These are phyloP conservation scores for Ormosia semicastrata DNA, from an alignment of 306 rosid genomes.

Conservation along the genomic window DNA sequence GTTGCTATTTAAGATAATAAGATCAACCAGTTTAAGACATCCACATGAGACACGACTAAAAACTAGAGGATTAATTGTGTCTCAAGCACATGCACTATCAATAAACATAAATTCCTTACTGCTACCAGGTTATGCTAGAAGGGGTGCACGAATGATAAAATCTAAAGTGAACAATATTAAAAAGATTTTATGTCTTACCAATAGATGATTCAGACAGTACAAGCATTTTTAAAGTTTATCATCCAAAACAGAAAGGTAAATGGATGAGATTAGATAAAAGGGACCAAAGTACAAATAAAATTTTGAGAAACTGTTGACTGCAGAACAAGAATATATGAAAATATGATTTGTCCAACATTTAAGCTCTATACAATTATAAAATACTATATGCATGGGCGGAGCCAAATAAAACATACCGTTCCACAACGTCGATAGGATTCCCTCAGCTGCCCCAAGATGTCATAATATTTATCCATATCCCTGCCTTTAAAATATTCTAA, in stretches of 20 bases:
- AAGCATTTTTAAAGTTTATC: conserved; percentile 3
- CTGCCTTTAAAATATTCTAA: conserved; percentile 58
- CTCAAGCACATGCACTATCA: background rate
- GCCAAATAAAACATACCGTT: conserved; percentile 45
- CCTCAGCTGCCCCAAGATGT: conserved; percentile 56
- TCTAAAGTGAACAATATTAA: background rate
- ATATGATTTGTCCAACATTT: conserved; percentile 11
- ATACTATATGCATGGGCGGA: conserved; percentile 9
- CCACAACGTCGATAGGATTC: conserved; percentile 73
- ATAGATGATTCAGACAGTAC: background rate
- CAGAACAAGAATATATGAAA: conserved; percentile 5
- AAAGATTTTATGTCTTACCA: background rate
- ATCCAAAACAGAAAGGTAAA: conserved; percentile 18
- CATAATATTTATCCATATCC: conserved; percentile 58
- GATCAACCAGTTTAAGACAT: background rate
- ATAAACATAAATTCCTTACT: conserved; percentile 1
- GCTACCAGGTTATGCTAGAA: background rate
- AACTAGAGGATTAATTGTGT: background rate
- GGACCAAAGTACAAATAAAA: background rate
- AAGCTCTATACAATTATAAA: conserved; percentile 1
- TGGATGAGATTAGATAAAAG: background rate
- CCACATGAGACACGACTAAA: background rate
- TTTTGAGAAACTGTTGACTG: conserved; percentile 15
- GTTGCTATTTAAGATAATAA: background rate
- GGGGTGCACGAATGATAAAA: background rate